phyloP scores from a whole-genome alignment of 805 yeast species.

The Pichia phayaonensis region DNA sequence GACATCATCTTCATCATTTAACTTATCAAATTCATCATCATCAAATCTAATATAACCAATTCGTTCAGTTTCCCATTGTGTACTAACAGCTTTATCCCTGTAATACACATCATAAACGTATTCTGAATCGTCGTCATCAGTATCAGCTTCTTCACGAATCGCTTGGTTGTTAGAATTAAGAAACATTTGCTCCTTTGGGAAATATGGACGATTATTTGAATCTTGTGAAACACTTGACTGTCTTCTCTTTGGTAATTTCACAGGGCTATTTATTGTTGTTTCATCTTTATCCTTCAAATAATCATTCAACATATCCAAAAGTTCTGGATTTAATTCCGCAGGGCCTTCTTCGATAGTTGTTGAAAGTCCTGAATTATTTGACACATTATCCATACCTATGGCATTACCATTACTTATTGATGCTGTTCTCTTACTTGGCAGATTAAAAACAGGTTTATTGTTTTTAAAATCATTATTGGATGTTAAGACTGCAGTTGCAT shows the following conservation, averaged over 20 bases:
- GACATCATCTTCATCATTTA: constrained; percentile 33
- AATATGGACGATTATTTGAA: constrained; percentile 14
- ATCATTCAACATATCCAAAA: constrained; percentile 67
- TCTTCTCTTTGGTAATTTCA: constrained; percentile 25
- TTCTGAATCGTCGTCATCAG: constrained; percentile 32
- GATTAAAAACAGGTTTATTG: constrained; percentile 20
- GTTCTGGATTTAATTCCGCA: constrained; percentile 44
- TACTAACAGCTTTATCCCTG: constrained; percentile 46
- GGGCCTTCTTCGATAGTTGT: constrained; percentile 3
- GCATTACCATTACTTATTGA: constrained; percentile 8
- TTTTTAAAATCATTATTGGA: constrained; percentile 4
- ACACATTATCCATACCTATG: not conserved
- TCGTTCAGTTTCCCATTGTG: constrained; percentile 29
- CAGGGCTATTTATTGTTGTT: constrained; percentile 7
- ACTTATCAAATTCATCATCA: constrained; percentile 39
- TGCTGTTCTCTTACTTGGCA: constrained; percentile 4
- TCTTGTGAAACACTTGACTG: constrained; percentile 21
- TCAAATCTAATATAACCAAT: constrained; percentile 49
- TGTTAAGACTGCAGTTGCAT: constrained; percentile 17
- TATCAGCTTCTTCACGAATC: constrained; percentile 2
- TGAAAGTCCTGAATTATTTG: not conserved
- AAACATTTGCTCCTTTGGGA: not conserved
- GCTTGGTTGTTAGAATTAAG: constrained; percentile 25
- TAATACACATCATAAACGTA: constrained; percentile 90
- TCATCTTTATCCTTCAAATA: constrained; percentile 38